Conservation (phyloP, 148 eudicot genomes). For the Mesembryanthemum crystallinum region DNA sequence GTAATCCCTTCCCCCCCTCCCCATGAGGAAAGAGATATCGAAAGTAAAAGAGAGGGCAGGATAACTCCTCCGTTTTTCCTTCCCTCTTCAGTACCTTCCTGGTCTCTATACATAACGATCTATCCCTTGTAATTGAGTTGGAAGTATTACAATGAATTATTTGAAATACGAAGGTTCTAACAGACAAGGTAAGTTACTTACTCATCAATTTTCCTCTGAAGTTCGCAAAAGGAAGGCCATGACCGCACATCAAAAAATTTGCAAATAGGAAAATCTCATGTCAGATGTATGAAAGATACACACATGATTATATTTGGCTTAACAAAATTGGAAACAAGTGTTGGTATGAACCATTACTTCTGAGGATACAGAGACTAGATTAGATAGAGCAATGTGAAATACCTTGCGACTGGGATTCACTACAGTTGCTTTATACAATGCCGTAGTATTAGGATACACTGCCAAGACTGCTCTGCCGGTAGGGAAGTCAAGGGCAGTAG, state of each 20-base stretch:
- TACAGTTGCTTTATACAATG: constrained; percentile 95
- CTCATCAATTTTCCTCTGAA: constrained; percentile 93
- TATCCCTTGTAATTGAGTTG: background rate
- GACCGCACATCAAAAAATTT: constrained; percentile 25
- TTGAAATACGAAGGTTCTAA: background rate
- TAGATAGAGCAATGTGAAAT: constrained; percentile 11
- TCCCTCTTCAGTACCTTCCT: background rate
- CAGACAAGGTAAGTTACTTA: constrained; percentile 48
- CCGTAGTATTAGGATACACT: constrained; percentile 91
- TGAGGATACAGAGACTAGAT: background rate
- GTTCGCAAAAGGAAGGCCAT: constrained; percentile 15
- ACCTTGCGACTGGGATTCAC: constrained; percentile 81
- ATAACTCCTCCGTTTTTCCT: background rate
- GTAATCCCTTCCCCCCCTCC: background rate
- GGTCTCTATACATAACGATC: background rate
- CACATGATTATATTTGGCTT: background rate
- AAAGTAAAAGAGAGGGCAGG: background rate
- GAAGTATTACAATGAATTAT: constrained; percentile 8
- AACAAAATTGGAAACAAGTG: background rate
- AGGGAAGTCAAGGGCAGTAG: constrained; percentile 68
- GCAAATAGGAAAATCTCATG: constrained; percentile 25
- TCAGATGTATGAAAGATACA: constrained; percentile 3
- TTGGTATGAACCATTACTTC: background rate
- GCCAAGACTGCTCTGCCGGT: constrained; percentile 85
- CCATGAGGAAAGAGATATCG: background rate